phyloP scores from a whole-genome alignment of 768 basidiomycete genomes.

The Mycena indigotica region DNA sequence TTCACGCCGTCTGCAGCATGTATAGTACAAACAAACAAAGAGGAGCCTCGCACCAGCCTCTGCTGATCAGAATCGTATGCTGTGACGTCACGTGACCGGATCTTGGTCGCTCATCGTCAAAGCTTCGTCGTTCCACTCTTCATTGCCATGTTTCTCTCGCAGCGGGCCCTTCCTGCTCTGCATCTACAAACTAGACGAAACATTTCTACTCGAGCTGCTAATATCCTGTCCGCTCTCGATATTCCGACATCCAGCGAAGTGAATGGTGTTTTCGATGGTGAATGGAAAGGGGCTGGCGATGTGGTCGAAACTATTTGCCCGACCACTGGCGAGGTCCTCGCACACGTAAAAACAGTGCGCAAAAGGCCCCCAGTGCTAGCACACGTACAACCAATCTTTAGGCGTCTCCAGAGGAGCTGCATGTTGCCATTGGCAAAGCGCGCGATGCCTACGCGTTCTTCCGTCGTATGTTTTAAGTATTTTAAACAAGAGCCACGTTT shows the following conservation, averaged over 20 bases:
- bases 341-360: constrained; percentile 68
- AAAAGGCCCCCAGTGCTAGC: neutral
- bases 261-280: constrained; percentile 79
- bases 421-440: constrained; percentile 65
- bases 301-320: constrained; percentile 75
- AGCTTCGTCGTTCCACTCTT: neutral
- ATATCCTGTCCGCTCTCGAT: constrained; percentile 64
- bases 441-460: constrained; percentile 74
- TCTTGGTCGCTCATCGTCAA: neutral
- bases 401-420: constrained; percentile 75
- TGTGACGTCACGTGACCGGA: no score
- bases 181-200: constrained; percentile 38
- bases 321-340: constrained; percentile 84
- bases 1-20: no score
- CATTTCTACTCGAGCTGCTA: constrained; percentile 72
- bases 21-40: no score
- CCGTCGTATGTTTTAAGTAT: constrained; percentile 44
- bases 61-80: no score
- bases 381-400: constrained; percentile 29
- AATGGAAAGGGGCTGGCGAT: constrained; percentile 79
- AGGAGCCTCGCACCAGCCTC: no score
- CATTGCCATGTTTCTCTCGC: constrained; percentile 30
- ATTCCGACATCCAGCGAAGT: constrained; percentile 60
- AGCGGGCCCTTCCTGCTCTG: constrained; percentile 24
- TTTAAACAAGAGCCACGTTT: neutral